Evolutionary conservation across 768 basidiomycete genomes (phyloP).

Genomic region (Suillus sp.): DNA sequence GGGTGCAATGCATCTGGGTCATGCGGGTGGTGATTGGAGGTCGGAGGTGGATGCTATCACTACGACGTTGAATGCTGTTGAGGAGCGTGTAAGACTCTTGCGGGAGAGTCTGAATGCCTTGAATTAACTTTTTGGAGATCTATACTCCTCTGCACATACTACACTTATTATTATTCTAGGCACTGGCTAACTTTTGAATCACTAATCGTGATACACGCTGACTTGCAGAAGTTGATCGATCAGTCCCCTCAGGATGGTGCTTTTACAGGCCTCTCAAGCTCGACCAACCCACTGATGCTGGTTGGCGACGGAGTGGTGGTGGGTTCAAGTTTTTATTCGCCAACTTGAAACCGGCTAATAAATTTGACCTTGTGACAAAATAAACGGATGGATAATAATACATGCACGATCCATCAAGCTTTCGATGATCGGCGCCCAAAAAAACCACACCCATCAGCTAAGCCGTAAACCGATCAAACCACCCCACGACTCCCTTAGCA

Average conservation of each 20-base stretch:
- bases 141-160: background rate
- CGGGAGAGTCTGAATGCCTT: slow-evolving; percentile 43
- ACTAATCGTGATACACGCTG: background rate
- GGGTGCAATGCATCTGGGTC: slow-evolving; percentile 20
- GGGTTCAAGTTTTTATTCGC: too few relatives aligned
- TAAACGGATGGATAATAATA: background rate
- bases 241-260: too few relatives aligned
- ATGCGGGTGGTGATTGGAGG: slow-evolving; percentile 37
- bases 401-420: background rate
- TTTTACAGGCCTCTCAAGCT: too few relatives aligned
- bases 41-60: slow-evolving; percentile 52
- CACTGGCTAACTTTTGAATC: background rate
- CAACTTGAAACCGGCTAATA: too few relatives aligned
- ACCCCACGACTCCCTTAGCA: slow-evolving; percentile 46
- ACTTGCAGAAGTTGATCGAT: background rate
- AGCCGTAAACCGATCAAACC: slow-evolving; percentile 47
- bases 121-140: slow-evolving; percentile 22
- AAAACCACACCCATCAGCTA: background rate
- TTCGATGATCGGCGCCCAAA: background rate
- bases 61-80: slow-evolving; percentile 55
- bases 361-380: too few relatives aligned
- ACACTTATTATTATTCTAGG: background rate
- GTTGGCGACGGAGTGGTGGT: too few relatives aligned
- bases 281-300: too few relatives aligned
- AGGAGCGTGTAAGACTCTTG: slow-evolving; percentile 55